Evolutionary conservation across 2,329 filamentous ascomycete genomes (phyloP).

Genomic region (Pseudogymnoascus sp.): DNA sequence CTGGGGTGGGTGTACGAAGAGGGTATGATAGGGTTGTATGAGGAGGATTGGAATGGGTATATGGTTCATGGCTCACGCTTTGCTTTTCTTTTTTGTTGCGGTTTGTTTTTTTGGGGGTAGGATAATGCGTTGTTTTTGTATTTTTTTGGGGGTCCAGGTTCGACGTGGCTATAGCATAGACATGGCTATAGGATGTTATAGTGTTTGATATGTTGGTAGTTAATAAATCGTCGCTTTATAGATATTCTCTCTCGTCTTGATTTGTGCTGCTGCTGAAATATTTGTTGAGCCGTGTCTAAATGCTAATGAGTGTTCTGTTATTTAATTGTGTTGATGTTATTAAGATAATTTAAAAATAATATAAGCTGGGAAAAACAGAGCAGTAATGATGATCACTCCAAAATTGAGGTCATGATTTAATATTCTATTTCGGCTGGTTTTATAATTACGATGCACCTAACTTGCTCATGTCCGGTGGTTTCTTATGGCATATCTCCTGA

Average conservation of each 20-base stretch:
- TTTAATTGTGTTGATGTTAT: background rate
- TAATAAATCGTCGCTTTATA: background rate
- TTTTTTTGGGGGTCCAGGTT: background rate
- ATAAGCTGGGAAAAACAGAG: background rate
- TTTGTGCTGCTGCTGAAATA: background rate
- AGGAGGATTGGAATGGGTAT: constrained; percentile 6
- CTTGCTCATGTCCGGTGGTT: background rate
- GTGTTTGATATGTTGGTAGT: constrained; percentile 6
- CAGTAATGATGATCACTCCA: background rate
- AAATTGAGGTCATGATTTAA: background rate
- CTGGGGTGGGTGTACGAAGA: background rate
- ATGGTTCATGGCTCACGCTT: constrained; percentile 10
- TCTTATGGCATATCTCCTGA: background rate
- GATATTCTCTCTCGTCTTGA: too few species aligned
- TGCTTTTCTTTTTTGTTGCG: background rate
- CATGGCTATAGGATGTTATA: background rate
- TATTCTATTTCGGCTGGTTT: background rate
- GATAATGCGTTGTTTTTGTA: background rate
- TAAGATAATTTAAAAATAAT: background rate
- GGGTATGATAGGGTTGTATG: constrained; percentile 7
- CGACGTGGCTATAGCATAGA: background rate
- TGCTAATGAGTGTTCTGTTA: background rate
- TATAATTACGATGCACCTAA: background rate
- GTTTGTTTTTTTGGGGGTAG: background rate
- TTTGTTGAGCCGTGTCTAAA: background rate